Evolutionary conservation across 176 grass and related monocot genomes (phyloP).

Genomic region (Lolium rigidum): DNA sequence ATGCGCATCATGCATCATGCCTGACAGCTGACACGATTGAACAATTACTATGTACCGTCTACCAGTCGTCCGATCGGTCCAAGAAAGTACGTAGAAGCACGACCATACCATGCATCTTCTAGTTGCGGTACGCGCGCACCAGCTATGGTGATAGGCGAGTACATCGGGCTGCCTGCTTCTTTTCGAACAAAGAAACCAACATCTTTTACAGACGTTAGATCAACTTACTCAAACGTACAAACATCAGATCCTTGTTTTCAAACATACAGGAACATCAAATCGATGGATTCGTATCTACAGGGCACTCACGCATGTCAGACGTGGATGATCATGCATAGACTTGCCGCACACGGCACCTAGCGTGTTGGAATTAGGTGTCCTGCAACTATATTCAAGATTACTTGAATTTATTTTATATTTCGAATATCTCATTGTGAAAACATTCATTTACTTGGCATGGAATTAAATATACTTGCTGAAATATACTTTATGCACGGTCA

Average conservation of each 20-base stretch:
- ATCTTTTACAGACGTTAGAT: conserved; percentile 28
- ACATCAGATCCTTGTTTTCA: not conserved
- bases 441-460: too few species aligned
- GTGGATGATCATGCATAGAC: not conserved
- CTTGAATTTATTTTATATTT: too few species aligned
- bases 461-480: too few species aligned
- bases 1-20: too few species aligned
- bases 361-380: too few species aligned
- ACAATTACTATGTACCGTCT: not conserved
- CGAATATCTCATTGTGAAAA: too few species aligned
- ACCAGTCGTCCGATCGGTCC: not conserved
- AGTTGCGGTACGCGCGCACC: not conserved
- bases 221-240: conserved; percentile 1
- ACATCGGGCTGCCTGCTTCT: not conserved
- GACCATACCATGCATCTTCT: not conserved
- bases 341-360: not conserved
- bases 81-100: not conserved
- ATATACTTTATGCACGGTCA: too few species aligned
- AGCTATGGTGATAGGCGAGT: not conserved
- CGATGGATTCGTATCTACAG: conserved; percentile 37
- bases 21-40: too few species aligned
- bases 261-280: conserved; percentile 9
- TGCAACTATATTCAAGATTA: too few species aligned
- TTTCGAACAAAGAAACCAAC: not conserved
- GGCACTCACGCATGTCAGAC: not conserved